These are phyloP conservation scores for Vanrija sp. DNA, from an alignment of 1,284 basidiomycete genomes.

Conservation along the genomic window DNA sequence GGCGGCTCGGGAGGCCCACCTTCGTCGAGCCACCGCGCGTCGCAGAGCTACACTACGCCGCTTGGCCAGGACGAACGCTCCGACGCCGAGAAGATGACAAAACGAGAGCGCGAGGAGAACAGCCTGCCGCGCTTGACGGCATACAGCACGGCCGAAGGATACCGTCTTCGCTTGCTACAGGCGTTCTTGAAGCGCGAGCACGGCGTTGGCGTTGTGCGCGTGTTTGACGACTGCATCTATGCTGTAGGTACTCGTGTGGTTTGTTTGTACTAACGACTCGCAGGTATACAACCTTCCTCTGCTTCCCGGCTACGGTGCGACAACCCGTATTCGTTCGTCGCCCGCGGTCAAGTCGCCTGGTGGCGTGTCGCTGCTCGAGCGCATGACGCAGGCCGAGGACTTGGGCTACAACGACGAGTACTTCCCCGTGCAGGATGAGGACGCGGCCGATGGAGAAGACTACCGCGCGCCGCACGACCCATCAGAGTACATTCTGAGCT, in stretches of 20 bases:
- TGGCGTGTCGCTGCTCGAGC: slow-evolving; percentile 61
- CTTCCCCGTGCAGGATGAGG: slow-evolving; percentile 53
- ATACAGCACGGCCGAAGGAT: slow-evolving; percentile 78
- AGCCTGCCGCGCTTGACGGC: slow-evolving; percentile 76
- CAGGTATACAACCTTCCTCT: slow-evolving; percentile 88
- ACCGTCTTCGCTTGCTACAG: slow-evolving; percentile 70
- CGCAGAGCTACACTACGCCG: slow-evolving; percentile 1
- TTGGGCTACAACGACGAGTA: slow-evolving; percentile 82
- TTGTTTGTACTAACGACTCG: background rate
- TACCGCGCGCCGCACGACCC: slow-evolving; percentile 26
- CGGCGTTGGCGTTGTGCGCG: slow-evolving; percentile 73
- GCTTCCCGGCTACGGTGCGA: slow-evolving; percentile 82
- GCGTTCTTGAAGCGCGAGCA: slow-evolving; percentile 89
- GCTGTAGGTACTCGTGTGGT: slow-evolving; percentile 58
- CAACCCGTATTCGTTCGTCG: slow-evolving; percentile 78
- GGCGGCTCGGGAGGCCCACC: background rate
- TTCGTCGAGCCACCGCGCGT: background rate
- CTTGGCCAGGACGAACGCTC: slow-evolving; percentile 36
- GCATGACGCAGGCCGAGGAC: slow-evolving; percentile 82
- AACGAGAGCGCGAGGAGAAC: slow-evolving; percentile 67
- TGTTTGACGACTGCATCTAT: slow-evolving; percentile 91
- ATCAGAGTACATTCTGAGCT: slow-evolving; percentile 45
- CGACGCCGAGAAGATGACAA: slow-evolving; percentile 56
- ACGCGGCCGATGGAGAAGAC: slow-evolving; percentile 12
- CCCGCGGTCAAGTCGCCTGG: slow-evolving; percentile 60